Percentiles rank a stretch among this genome's conserved stretches.
Conservation (phyloP, 805 yeast genomes). For the Metschnikowia arizonensis region DNA sequence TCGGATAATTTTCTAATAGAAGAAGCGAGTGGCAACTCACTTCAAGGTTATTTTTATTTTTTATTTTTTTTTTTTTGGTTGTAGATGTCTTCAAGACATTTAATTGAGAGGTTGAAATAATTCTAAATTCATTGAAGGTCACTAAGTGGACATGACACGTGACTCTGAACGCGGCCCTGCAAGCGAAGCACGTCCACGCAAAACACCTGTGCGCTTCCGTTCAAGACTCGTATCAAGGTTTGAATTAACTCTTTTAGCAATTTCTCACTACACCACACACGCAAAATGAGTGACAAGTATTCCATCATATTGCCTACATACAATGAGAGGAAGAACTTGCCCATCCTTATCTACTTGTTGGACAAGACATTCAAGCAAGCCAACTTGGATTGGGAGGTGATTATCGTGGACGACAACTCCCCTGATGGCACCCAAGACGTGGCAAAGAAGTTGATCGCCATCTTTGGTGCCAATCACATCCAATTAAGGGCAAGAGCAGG, state of each 20-base stretch:
- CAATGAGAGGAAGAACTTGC: constrained; percentile 62
- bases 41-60: background rate
- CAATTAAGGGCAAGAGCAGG: constrained; percentile 70
- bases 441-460: constrained; percentile 54
- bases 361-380: constrained; percentile 61
- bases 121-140: background rate
- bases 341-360: constrained; percentile 64
- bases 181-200: constrained; percentile 1
- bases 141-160: background rate
- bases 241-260: background rate
- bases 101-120: background rate
- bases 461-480: constrained; percentile 58
- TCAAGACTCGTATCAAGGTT: background rate
- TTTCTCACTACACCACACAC: background rate
- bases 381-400: constrained; percentile 66
- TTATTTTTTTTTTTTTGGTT: too few relatives aligned
- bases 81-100: background rate
- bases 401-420: constrained; percentile 74
- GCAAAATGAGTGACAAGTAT: constrained; percentile 45
- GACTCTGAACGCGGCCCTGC: background rate
- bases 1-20: constrained; percentile 3
- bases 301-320: constrained; percentile 75
- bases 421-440: constrained; percentile 80
- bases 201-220: background rate
- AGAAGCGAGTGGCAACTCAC: constrained; percentile 5